Evolutionary conservation across 2,329 filamentous ascomycete genomes (phyloP).

Genomic region (Nemania abortiva): DNA sequence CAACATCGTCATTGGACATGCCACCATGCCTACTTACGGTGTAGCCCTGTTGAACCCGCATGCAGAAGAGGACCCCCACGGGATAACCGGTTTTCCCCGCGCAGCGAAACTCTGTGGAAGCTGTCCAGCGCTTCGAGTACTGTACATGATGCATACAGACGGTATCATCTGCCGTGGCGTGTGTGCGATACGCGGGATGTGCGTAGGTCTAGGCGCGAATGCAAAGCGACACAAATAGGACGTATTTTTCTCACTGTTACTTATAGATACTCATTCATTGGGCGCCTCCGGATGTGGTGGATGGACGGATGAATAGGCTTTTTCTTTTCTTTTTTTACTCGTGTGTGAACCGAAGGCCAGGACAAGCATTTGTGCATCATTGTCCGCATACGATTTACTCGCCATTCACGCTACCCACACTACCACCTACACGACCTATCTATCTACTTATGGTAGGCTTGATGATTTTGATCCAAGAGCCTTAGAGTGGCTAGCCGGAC

Average conservation of each 20-base stretch:
- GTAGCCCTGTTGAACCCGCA: constrained; percentile 29
- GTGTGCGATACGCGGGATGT: constrained; percentile 24
- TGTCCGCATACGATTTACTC: constrained; percentile 11
- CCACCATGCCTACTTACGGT: constrained; percentile 28
- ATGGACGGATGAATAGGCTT: constrained; percentile 1
- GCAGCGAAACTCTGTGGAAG: neutral
- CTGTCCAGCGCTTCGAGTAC: neutral
- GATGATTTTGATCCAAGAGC: neutral
- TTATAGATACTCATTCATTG: constrained; percentile 15
- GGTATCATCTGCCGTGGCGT: constrained; percentile 29
- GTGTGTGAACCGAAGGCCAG: constrained; percentile 7
- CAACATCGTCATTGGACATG: constrained; percentile 28
- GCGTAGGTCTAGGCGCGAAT: constrained; percentile 24
- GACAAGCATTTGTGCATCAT: constrained; percentile 27
- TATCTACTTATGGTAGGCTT: neutral
- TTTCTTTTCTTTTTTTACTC: neutral
- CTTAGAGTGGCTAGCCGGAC: neutral
- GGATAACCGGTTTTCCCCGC: constrained; percentile 37
- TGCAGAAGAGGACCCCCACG: constrained; percentile 34
- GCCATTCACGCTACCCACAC: neutral
- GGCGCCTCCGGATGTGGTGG: constrained; percentile 11
- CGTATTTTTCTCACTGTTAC: constrained; percentile 3
- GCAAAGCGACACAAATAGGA: constrained; percentile 12
- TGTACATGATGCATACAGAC: constrained; percentile 11
- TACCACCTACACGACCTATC: neutral